phyloP scores from a whole-genome alignment of 805 yeast genomes.

The Wickerhamiella slavikovae region DNA sequence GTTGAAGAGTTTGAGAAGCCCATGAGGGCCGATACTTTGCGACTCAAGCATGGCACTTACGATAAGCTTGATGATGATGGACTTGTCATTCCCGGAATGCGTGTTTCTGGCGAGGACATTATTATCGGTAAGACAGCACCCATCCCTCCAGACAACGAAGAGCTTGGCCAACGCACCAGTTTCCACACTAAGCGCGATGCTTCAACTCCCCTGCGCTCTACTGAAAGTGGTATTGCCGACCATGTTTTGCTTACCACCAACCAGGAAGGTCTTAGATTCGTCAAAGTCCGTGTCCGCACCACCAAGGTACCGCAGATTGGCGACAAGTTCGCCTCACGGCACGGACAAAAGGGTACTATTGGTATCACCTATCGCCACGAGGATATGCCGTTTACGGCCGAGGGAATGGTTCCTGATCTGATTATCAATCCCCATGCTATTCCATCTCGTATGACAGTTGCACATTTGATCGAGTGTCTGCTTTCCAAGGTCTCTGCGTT shows the following conservation, averaged over 20 bases:
- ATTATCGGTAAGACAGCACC: slow-evolving; percentile 98
- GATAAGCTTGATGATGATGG: slow-evolving; percentile 98
- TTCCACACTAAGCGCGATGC: slow-evolving; percentile 98
- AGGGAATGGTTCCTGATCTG: slow-evolving; percentile 93
- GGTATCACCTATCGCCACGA: slow-evolving; percentile 98
- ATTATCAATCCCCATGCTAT: slow-evolving; percentile 98
- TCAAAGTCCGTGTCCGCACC: slow-evolving; percentile 96
- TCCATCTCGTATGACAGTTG: slow-evolving; percentile 99
- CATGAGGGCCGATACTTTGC: slow-evolving; percentile 76
- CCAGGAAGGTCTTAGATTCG: slow-evolving; percentile 95
- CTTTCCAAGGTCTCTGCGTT: slow-evolving; percentile 85
- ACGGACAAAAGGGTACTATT: slow-evolving; percentile 99
- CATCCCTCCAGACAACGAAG: slow-evolving; percentile 97
- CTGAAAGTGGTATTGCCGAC: slow-evolving; percentile 96
- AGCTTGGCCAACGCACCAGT: slow-evolving; percentile 94
- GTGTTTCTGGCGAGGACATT: slow-evolving; percentile 97
- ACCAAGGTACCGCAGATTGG: slow-evolving; percentile 98
- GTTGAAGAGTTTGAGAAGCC: slow-evolving; percentile 98
- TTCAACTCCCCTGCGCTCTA: slow-evolving; percentile 87
- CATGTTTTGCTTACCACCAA: slow-evolving; percentile 92
- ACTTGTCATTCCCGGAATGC: slow-evolving; percentile 89
- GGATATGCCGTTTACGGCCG: slow-evolving; percentile 94
- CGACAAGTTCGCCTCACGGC: slow-evolving; percentile 97
- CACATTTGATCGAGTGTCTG: slow-evolving; percentile 96
- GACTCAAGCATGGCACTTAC: slow-evolving; percentile 94